Percentiles rank a stretch among this genome's conserved stretches.
Evolutionary conservation across 1,139 yeast genomes (phyloP).

Genomic region (Kluyveromyces sp.): DNA sequence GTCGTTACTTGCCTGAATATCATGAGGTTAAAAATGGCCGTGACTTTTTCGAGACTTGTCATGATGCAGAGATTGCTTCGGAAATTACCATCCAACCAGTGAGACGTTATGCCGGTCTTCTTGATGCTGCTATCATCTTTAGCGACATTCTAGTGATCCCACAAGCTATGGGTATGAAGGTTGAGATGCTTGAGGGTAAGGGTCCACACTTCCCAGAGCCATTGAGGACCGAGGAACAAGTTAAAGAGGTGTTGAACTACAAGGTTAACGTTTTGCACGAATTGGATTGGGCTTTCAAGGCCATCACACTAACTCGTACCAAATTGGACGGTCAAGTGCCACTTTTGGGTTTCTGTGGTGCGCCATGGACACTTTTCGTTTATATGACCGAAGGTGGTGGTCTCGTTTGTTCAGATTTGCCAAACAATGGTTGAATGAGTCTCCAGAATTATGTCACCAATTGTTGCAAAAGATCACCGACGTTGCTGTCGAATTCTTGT

Average conservation of each 20-base stretch:
- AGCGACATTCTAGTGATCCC: slow-evolving; percentile 94
- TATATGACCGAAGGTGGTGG: slow-evolving; percentile 97
- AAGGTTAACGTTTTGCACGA: slow-evolving; percentile 66
- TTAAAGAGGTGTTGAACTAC: slow-evolving; percentile 45
- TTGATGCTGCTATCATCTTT: slow-evolving; percentile 95
- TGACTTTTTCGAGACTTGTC: slow-evolving; percentile 89
- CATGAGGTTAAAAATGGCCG: slow-evolving; percentile 80
- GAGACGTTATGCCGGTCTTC: slow-evolving; percentile 76
- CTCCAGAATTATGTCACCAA: slow-evolving; percentile 63
- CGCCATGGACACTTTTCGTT: slow-evolving; percentile 94
- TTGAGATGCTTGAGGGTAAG: slow-evolving; percentile 86
- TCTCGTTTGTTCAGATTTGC: slow-evolving; percentile 85
- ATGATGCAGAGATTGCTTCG: slow-evolving; percentile 89
- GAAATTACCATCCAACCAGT: slow-evolving; percentile 94
- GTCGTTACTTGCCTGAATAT: slow-evolving; percentile 73
- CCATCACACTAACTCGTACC: slow-evolving; percentile 78
- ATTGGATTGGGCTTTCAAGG: slow-evolving; percentile 89
- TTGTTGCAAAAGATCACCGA: slow-evolving; percentile 76
- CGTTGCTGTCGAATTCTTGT: slow-evolving; percentile 85
- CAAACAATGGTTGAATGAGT: slow-evolving; percentile 83
- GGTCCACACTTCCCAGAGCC: slow-evolving; percentile 95
- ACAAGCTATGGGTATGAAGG: slow-evolving; percentile 96
- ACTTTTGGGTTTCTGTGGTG: slow-evolving; percentile 90
- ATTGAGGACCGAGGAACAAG: slow-evolving; percentile 63
- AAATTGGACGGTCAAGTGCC: slow-evolving; percentile 89